Base-by-base conservation (phyloP, 2,329 filamentous ascomycete genomes). In the Fusarium sublunatum region DNA sequence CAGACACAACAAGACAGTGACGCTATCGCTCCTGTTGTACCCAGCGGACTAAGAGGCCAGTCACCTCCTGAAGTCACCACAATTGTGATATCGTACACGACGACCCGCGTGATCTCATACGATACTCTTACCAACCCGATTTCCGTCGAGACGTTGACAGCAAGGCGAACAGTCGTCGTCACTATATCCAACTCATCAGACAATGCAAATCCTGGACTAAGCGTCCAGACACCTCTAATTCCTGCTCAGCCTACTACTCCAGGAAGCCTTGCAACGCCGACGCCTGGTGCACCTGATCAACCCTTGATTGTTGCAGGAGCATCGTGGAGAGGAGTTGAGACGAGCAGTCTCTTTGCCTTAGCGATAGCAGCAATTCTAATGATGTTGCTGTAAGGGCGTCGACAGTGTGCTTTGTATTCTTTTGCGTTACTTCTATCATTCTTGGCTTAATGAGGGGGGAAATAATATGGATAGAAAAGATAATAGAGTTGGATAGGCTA, bases 31-130 rank as follows among this genome's bases (percentile, higher is more conserved):
- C 39, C 58, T 56, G 44, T 50, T 7, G 43, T 61, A 4, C 57
- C 58, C 13, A 44, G 25, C 13, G 50, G 43, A 45, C 26, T 43
- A 42, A 54, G 45, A 31, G 42, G 13, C 10, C 53, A 46, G 38
- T 4, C 32, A 5, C 26, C 45, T 28, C 35, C 38, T 19, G 32
- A 58, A 12, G 47, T 64, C 6, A 64, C 61, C 7, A 61, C 56
- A 9, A 22, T 53, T 8, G 40, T 65, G 39, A 61, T 61, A n/a
- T 57, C 61, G 41, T 65, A 64, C 38, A 15, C 57, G 38, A 61
- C 61, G 24, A 65, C 61, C 24, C 61, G 49, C 6, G 34, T 53
- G 15, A 15, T 64, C 29, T 43, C 45, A 7, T 64, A 61, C 22
- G 61, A 47, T 10, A 61, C 50, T 4, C 24, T 45, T n/a, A 44